These are phyloP conservation scores for Stenogyne calaminthoides DNA, from an alignment of 305 asterid genomes.

Conservation along the genomic window DNA sequence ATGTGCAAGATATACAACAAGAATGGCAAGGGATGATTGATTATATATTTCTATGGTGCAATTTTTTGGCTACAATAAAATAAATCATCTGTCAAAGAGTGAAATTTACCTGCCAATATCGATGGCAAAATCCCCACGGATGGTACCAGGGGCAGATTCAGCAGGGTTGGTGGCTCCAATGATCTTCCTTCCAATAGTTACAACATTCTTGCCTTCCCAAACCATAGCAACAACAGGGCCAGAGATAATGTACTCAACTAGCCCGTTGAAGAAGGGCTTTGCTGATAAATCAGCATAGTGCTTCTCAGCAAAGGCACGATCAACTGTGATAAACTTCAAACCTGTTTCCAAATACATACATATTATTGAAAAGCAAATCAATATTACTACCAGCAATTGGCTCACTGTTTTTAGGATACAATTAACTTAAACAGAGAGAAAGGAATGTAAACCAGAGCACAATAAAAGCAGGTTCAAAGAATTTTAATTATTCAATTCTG, in stretches of 20 bases:
- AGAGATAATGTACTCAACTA: constrained; percentile 76
- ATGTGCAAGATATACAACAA: neutral
- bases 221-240: constrained; percentile 95
- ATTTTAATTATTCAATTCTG: neutral
- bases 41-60: neutral
- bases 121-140: constrained; percentile 84
- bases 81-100: neutral
- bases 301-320: constrained; percentile 74
- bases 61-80: neutral
- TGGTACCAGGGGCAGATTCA: constrained; percentile 89
- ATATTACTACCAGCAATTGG: neutral
- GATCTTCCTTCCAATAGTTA: constrained; percentile 78
- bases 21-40: neutral
- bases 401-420: neutral
- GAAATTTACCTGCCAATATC: constrained; percentile 79
- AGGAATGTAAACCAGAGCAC: neutral
- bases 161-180: constrained; percentile 93
- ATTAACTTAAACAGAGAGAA: no score
- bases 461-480: neutral
- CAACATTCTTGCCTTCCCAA: constrained; percentile 89
- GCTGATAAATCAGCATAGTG: constrained; percentile 83
- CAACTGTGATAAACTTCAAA: constrained; percentile 70
- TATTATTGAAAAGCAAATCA: neutral
- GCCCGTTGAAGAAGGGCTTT: constrained; percentile 79
- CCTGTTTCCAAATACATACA: constrained; percentile 41